Base-by-base conservation (phyloP, 208 protist species). In the Acanthamoeba healyi region DNA sequence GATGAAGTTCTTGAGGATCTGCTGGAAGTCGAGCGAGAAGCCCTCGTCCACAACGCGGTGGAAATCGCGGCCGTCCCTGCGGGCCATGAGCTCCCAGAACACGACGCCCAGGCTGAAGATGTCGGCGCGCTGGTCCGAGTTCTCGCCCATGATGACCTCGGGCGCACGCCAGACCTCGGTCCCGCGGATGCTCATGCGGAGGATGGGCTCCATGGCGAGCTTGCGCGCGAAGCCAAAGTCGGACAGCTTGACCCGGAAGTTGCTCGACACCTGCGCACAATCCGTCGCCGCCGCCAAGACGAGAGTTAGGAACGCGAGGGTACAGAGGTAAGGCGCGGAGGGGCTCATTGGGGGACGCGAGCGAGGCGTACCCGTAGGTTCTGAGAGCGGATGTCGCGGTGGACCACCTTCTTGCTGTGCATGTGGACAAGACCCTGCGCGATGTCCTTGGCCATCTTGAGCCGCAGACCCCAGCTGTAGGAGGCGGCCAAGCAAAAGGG, bases 61-160 rank as follows among this genome's bases (percentile, higher is more conserved):
- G n/a, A 84, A 84, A 26, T 6, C 14, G 38, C 74, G 74, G 14
- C 14, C 74, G 36, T 84, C 74, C 12, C 26, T 9, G 12, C 82
- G 15, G 46, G 51, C 10, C 49, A 90, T 70, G 24, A 90, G 10
- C 82, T 90, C 82, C 49, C 40, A 90, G 56, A 90, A 90, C 14
- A 90, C 49, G 56, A 90, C 51, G 29, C 82, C 82, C 29, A 90
- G 49, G 38, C 82, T 84, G 82, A 90, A 90, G 24, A 90, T 90
- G 34, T 90, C 82, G 49, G 82, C 82, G 6, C 82, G 82, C 38
- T 90, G 82, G 49, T 90, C 82, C 42, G 26, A 65, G 51, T 9
- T 32, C 49, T 90, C 82, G 26, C 82, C 82, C 51, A 90, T 40
- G 12, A 90, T 90, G 46, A 90, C 82, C 38, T 90, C 82, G 17